Conservation (phyloP, 192 early-diverging fungal species). For the Entophlyctis luteolus region DNA sequence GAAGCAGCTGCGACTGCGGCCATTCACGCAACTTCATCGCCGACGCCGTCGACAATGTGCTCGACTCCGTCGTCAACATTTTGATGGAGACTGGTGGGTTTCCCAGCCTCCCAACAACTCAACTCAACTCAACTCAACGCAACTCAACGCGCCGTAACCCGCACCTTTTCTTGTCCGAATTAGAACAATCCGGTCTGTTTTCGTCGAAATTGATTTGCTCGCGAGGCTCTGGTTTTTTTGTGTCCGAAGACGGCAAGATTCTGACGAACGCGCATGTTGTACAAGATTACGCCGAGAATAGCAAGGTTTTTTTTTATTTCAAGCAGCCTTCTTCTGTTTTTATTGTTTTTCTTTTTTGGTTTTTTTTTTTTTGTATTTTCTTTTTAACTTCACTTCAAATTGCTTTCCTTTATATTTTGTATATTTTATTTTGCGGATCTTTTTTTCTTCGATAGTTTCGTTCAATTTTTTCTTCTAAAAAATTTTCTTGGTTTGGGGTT, state of each 20-base stretch:
- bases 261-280: slow-evolving; percentile 48
- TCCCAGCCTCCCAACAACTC: background rate
- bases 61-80: slow-evolving; percentile 49
- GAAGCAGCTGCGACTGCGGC: background rate
- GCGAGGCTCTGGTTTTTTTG: slow-evolving; percentile 52
- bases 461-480: background rate
- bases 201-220: slow-evolving; percentile 26
- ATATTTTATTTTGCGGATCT: background rate
- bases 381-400: no score
- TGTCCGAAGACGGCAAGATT: slow-evolving; percentile 35
- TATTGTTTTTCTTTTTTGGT: no score
- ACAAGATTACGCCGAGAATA: slow-evolving; percentile 2
- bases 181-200: background rate
- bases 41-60: slow-evolving; percentile 42
- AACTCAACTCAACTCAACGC: background rate
- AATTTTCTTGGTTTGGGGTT: background rate
- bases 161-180: background rate
- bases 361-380: no score
- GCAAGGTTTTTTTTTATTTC: slow-evolving; percentile 14
- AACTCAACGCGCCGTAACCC: no score
- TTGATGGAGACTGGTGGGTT: slow-evolving; percentile 38
- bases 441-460: background rate
- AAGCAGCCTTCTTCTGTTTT: no score
- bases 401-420: no score
- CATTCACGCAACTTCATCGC: slow-evolving; percentile 40